Conservation (phyloP, 2,329 filamentous ascomycete genomes). For the Pseudocercospora ulei region DNA sequence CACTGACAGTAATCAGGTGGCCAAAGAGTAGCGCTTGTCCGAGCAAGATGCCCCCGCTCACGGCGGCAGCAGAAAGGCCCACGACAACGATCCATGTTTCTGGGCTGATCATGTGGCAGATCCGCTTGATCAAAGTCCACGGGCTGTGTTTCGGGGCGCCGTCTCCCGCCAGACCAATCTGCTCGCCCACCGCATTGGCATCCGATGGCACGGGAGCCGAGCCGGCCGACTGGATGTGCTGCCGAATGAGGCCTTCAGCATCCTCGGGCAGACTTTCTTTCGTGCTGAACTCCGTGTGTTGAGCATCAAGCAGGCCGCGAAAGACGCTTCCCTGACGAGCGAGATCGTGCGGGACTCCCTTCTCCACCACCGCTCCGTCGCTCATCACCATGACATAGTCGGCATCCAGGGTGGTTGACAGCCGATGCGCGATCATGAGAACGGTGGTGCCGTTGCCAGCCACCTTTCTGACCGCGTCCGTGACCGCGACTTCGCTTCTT, state of each 20-base stretch:
- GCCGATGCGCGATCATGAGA: conserved; percentile 61
- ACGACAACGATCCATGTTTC: conserved; percentile 36
- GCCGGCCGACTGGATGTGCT: conserved; percentile 10
- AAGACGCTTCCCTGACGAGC: conserved; percentile 33
- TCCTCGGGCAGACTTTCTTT: conserved; percentile 7
- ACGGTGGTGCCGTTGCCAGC: conserved; percentile 50
- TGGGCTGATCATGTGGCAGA: conserved; percentile 27
- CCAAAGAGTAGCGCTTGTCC: conserved; percentile 53
- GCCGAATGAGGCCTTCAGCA: background rate
- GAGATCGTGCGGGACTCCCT: conserved; percentile 52
- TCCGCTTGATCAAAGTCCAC: conserved; percentile 14
- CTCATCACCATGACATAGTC: conserved; percentile 71
- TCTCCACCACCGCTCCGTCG: conserved; percentile 54
- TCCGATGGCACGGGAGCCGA: background rate
- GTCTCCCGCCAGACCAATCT: background rate
- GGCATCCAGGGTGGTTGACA: conserved; percentile 68
- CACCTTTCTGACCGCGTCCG: conserved; percentile 38
- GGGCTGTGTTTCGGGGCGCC: conserved; percentile 10
- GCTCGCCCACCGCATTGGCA: background rate
- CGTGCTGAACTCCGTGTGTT: conserved; percentile 20
- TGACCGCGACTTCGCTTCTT: conserved; percentile 38
- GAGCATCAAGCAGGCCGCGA: conserved; percentile 27
- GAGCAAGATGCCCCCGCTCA: conserved; percentile 46
- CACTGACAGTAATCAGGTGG: conserved; percentile 37
- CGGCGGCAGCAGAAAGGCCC: conserved; percentile 39